A percentile compares a stretch with the other conserved stretches of the same genome.
Conservation (phyloP, 305 asterid species). For the Fraxinus paxiana region DNA sequence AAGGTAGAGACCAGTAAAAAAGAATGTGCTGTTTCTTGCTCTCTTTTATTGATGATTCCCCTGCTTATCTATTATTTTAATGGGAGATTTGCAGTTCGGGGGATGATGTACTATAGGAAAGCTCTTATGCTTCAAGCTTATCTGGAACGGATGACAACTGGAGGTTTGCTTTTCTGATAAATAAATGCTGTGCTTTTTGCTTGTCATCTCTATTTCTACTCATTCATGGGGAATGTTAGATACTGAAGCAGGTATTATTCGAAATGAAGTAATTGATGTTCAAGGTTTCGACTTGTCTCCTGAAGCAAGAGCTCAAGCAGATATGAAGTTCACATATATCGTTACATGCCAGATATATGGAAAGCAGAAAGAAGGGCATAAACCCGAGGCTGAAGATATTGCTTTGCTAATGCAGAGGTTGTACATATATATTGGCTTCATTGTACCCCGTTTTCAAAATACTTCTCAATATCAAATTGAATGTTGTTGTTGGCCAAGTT, state of each 20-base stretch:
- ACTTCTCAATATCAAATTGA: slow-evolving; percentile 19
- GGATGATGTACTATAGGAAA: slow-evolving; percentile 98
- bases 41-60: slow-evolving; percentile 7
- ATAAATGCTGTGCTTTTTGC: slow-evolving; percentile 11
- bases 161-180: slow-evolving; percentile 52
- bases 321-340: slow-evolving; percentile 89
- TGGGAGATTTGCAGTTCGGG: slow-evolving; percentile 66
- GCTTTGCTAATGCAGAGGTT: slow-evolving; percentile 95
- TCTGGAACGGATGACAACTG: slow-evolving; percentile 59
- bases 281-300: slow-evolving; percentile 89
- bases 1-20: background rate
- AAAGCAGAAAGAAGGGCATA: slow-evolving; percentile 90
- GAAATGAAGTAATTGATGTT: slow-evolving; percentile 52
- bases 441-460: background rate
- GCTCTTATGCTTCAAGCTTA: slow-evolving; percentile 91
- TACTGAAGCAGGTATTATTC: slow-evolving; percentile 56
- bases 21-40: slow-evolving; percentile 3
- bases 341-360: slow-evolving; percentile 98
- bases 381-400: slow-evolving; percentile 96
- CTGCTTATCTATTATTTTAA: slow-evolving; percentile 23
- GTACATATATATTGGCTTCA: background rate
- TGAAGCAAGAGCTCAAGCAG: slow-evolving; percentile 96
- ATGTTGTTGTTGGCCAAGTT: slow-evolving; percentile 1
- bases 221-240: slow-evolving; percentile 37
- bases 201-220: slow-evolving; percentile 20